Base-by-base conservation (phyloP, 495 filamentous ascomycete genomes). In the Penicillium odoratum region DNA sequence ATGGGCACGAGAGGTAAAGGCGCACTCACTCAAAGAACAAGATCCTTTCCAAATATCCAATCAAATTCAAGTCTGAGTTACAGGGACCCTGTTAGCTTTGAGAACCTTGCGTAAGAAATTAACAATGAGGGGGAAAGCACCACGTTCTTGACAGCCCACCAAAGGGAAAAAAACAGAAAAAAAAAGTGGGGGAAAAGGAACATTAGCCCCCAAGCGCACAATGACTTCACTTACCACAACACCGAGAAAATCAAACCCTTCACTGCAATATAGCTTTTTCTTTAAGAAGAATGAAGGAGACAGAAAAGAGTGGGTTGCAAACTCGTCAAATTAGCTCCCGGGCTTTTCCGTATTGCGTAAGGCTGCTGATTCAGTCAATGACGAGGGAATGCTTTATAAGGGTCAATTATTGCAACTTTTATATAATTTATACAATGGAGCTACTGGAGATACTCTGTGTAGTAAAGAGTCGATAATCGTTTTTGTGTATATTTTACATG, bases 301-400 rank as follows among this genome's bases (percentile, higher is more conserved):
- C 52, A 57, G 60, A 63, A 34, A 48, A 59, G 51, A 53, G 48
- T 58, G 59, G 50, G 48, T n/a, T 60, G 66, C 62, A 65, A 68
- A 69, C 64, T 65, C 59, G 59, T 62, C 64, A 75, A 68, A 66
- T 68, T 70, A 71, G 67, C 69, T 76, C 64, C 76, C 75, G 75
- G 62, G 59, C 75, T 65, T 72, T 77, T 68, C 76, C 75, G 74
- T 61, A 74, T 74, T 71, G 69, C 69, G 70, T 74, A 74, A 73
- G 69, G 71, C 40, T 30, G 60, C 60, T 48, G 54, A 58, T 49
- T 63, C 48, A 53, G 21, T 21, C 21, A 21, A 21, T 21, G 21
- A 21, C 21, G 21, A 2, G 21, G 21, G 21, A 21, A 21, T 21
- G 21, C 21, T 21, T 21, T 21, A 21, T 21, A 21, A 21, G 21